These are phyloP conservation scores for Chloranthus sessilifolius DNA, from an alignment of 164 flowering plant species.

Conservation along the genomic window DNA sequence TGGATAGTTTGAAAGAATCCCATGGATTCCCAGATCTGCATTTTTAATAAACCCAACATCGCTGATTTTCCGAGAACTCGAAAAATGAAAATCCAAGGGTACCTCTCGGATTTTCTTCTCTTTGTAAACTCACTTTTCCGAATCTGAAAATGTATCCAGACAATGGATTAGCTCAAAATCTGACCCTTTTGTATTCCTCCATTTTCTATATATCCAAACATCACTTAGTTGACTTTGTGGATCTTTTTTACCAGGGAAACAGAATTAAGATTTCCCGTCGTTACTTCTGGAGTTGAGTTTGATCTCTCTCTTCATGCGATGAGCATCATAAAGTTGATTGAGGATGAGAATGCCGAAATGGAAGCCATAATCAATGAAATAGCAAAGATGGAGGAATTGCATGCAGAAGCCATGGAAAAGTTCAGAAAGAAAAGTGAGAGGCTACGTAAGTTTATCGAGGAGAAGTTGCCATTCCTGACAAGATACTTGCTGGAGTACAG, in stretches of 20 bases:
- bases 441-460: conserved; percentile 6
- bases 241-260: conserved; percentile 33
- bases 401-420: conserved; percentile 9
- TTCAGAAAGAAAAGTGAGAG: conserved; percentile 11
- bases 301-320: conserved; percentile 6
- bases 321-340: conserved; percentile 6
- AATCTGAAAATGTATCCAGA: too few relatives aligned
- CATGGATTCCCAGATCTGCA: too few relatives aligned
- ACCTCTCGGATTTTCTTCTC: too few relatives aligned
- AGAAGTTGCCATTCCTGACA: too few relatives aligned
- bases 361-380: not conserved
- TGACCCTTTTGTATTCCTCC: not conserved
- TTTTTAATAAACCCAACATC: too few relatives aligned
- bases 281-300: not conserved
- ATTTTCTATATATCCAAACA: not conserved
- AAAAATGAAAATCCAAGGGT: too few relatives aligned
- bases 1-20: too few relatives aligned
- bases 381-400: not conserved
- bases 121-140: too few relatives aligned
- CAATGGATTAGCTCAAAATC: too few relatives aligned
- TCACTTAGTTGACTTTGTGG: not conserved
- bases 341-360: conserved; percentile 14
- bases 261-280: conserved; percentile 35
- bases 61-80: not conserved
- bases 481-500: too few relatives aligned